phyloP scores from a whole-genome alignment of 2,329 filamentous ascomycete genomes.

The Fusarium circinatum region DNA sequence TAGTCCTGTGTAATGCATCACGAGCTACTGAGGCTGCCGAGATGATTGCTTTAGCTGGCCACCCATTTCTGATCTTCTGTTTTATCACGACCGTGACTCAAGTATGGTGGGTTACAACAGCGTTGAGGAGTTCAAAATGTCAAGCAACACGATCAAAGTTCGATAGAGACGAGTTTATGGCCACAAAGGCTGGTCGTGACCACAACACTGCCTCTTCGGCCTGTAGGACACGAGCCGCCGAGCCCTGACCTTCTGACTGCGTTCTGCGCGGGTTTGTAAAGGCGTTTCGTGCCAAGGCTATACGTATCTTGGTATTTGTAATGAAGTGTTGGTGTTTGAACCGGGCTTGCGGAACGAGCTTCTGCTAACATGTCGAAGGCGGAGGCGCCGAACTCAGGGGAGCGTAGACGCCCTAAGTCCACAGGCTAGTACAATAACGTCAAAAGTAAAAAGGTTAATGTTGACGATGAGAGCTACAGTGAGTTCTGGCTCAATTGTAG shows the following conservation, averaged over 20 bases:
- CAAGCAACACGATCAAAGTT: not conserved
- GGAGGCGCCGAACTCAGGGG: conserved; percentile 17
- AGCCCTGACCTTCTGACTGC: not conserved
- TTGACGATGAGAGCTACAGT: not conserved
- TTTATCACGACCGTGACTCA: not conserved
- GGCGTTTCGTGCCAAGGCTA: not conserved
- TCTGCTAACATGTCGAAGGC: not conserved
- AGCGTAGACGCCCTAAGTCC: not conserved
- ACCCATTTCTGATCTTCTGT: not conserved
- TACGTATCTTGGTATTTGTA: conserved; percentile 17
- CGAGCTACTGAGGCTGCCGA: not conserved
- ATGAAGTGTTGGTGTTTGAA: not conserved
- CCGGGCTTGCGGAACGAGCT: not conserved
- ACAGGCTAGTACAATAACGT: not conserved
- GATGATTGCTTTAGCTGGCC: not conserved
- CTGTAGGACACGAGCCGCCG: not conserved
- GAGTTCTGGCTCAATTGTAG: not conserved
- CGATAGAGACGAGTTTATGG: not conserved
- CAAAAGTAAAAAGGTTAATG: not conserved
- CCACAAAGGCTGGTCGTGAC: not conserved
- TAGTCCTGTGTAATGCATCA: not conserved
- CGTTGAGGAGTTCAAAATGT: not conserved
- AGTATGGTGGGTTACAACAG: not conserved
- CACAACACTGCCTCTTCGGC: not conserved
- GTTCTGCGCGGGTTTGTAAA: not conserved